phyloP scores from a whole-genome alignment of 179 eudicot genomes.

The Silene noctiflora region DNA sequence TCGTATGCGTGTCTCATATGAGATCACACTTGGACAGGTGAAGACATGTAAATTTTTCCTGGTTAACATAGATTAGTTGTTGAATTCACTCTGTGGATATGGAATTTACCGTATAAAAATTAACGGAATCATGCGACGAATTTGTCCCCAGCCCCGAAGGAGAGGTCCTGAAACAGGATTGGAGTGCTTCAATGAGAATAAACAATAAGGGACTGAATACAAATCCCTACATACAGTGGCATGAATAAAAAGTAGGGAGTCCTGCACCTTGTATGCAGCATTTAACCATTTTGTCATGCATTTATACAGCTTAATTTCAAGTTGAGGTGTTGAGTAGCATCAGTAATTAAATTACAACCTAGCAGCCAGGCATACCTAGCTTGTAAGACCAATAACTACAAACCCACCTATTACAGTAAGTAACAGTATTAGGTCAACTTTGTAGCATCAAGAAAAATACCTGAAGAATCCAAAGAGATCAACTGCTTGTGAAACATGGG shows the following conservation, averaged over 20 bases:
- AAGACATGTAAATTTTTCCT: not conserved
- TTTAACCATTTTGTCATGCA: not conserved
- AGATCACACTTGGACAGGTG: not conserved
- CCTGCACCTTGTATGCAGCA: not conserved
- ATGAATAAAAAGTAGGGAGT: too few species aligned
- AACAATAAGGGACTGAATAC: not conserved
- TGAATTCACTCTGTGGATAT: too few species aligned
- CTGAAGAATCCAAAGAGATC: slow-evolving; percentile 63
- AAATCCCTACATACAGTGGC: not conserved
- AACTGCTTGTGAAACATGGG: slow-evolving; percentile 56
- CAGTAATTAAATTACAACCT: too few species aligned
- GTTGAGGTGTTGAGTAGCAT: too few species aligned
- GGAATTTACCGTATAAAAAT: slow-evolving; percentile 28
- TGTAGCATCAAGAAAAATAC: slow-evolving; percentile 27
- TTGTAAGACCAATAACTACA: not conserved
- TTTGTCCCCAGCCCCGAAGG: slow-evolving; percentile 44
- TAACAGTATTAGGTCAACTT: not conserved
- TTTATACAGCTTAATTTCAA: too few species aligned
- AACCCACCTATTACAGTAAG: too few species aligned
- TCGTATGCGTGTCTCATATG: not conserved
- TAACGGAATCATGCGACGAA: slow-evolving; percentile 39
- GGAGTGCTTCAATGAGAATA: not conserved
- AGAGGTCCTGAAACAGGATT: slow-evolving; percentile 45
- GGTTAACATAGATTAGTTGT: not conserved
- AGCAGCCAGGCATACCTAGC: too few species aligned